phyloP scores from a whole-genome alignment of 108 stramenopile species.

The Aurantiochytrium sp. region DNA sequence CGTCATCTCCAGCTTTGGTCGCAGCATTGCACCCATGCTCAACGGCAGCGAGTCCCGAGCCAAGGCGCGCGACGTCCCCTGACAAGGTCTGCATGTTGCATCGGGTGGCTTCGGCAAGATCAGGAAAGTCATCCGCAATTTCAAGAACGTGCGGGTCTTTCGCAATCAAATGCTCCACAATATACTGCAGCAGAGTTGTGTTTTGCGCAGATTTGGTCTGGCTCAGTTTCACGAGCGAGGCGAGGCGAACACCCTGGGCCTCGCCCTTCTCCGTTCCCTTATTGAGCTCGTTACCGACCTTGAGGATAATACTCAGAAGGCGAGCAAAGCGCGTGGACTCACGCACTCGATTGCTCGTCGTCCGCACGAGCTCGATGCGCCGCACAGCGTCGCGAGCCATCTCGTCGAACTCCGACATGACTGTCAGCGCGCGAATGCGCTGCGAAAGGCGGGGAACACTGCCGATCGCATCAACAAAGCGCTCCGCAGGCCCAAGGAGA shows the following conservation, averaged over 20 bases:
- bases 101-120: background rate
- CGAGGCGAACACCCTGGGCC: constrained; percentile 22
- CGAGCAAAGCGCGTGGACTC: background rate
- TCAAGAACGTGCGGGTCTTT: constrained; percentile 16
- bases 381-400: background rate
- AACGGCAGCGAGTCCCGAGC: background rate
- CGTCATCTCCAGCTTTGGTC: background rate
- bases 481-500: constrained; percentile 19
- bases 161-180: background rate
- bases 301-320: constrained; percentile 20
- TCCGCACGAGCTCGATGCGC: background rate
- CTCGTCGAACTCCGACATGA: constrained; percentile 18
- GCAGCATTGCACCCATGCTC: background rate
- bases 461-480: background rate
- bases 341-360: background rate
- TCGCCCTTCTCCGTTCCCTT: constrained; percentile 25
- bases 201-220: constrained; percentile 23
- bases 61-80: background rate
- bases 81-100: background rate
- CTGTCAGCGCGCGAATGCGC: constrained; percentile 8
- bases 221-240: constrained; percentile 21
- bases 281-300: constrained; percentile 29
- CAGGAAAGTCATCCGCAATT: constrained; percentile 24
- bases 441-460: constrained; percentile 18
- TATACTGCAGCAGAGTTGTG: constrained; percentile 24